Evolutionary conservation across 1,139 yeast genomes (phyloP).

Genomic region (Spencermartinsiella ligniputridi): DNA sequence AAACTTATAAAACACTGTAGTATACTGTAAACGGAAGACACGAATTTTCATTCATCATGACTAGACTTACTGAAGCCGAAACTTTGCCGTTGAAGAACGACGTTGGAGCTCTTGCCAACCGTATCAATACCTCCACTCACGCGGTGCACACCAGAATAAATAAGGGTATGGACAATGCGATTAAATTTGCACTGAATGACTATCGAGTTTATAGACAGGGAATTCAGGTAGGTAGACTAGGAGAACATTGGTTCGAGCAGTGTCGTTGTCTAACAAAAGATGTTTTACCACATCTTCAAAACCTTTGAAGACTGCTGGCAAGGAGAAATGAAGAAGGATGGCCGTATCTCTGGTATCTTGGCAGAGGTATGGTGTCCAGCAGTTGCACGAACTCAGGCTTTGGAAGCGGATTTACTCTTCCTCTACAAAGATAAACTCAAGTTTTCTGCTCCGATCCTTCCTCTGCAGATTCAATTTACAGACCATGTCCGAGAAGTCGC

Average conservation of each 20-base stretch:
- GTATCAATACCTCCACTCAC: conserved; percentile 68
- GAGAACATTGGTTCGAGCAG: not conserved
- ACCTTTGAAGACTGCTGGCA: conserved; percentile 51
- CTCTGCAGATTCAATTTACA: conserved; percentile 57
- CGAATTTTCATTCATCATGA: not conserved
- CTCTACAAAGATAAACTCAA: conserved; percentile 57
- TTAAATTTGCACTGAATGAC: conserved; percentile 73
- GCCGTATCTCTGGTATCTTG: conserved; percentile 38
- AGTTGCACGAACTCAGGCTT: conserved; percentile 55
- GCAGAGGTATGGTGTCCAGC: conserved; percentile 67
- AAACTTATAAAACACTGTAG: too few relatives aligned
- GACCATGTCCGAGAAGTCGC: conserved; percentile 55
- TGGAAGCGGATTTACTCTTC: conserved; percentile 61
- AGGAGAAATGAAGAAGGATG: conserved; percentile 38
- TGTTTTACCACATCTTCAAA: conserved; percentile 70
- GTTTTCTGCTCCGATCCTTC: conserved; percentile 53
- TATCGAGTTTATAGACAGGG: conserved; percentile 77
- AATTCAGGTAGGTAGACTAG: conserved; percentile 43
- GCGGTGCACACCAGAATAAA: conserved; percentile 64
- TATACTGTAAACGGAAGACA: too few relatives aligned
- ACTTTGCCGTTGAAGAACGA: conserved; percentile 69
- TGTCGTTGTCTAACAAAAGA: conserved; percentile 17
- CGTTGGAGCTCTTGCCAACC: conserved; percentile 74
- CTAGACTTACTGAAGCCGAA: conserved; percentile 46
- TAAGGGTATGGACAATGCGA: conserved; percentile 61